phyloP scores from a whole-genome alignment of 176 grass and related monocot species.

The Ananas comosus region DNA sequence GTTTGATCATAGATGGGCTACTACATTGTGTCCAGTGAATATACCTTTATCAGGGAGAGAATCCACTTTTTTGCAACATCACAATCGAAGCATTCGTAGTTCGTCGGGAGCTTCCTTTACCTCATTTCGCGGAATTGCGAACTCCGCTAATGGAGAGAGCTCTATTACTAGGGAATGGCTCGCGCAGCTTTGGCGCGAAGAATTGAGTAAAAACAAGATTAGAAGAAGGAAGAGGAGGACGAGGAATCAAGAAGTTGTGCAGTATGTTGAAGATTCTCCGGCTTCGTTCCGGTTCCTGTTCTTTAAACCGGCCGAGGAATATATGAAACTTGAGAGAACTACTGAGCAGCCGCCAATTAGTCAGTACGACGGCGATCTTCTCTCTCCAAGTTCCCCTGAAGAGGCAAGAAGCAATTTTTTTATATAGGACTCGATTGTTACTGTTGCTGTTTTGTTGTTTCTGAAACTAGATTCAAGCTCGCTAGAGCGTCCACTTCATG shows the following conservation, averaged over 20 bases:
- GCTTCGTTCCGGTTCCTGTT: neutral
- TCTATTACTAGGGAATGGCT: constrained; percentile 13
- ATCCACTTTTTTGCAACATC: neutral
- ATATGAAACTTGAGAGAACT: neutral
- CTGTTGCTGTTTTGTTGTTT: neutral
- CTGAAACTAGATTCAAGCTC: neutral
- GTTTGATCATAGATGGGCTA: neutral
- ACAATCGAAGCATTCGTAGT: neutral
- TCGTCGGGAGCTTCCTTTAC: neutral
- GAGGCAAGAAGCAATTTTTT: constrained; percentile 5
- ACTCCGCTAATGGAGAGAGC: neutral
- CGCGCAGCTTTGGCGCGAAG: constrained; percentile 13
- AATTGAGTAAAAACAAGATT: neutral
- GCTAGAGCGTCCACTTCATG: no score
- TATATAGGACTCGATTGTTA: neutral
- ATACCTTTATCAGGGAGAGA: neutral
- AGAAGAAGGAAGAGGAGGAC: neutral
- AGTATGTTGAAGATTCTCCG: neutral
- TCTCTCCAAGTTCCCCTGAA: constrained; percentile 10
- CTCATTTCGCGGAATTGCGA: neutral
- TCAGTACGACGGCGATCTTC: constrained; percentile 7
- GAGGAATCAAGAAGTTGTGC: neutral
- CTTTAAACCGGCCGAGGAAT: constrained; percentile 1
- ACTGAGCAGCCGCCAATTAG: constrained; percentile 7
- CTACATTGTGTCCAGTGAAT: neutral